Evolutionary conservation across 495 filamentous ascomycete genomes (phyloP), one percentile per base, ranked within the genome.

Genomic region (Talaromyces borbonicus): DNA sequence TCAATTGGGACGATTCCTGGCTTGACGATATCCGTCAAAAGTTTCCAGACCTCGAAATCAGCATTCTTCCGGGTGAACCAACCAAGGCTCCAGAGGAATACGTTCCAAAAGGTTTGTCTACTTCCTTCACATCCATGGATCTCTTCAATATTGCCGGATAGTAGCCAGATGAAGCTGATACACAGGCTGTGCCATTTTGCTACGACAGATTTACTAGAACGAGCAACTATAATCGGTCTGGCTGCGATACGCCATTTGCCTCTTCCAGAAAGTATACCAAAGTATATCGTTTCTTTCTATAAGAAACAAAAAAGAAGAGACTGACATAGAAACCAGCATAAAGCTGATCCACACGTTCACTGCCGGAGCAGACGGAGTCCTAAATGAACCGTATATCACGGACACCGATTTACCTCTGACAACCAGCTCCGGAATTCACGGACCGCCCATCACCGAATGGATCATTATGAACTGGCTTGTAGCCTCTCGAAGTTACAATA

Each of bases 401-500:
- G 68, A 80, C 14, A 79, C 77, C 9, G 53, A 78, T 11, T 73
- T 90, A 41, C 62, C 72, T 0, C 71, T 94, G 40, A 81, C 80
- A 18, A 89, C 83, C 5, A 78, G 81, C 29, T 83, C 77, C 16
- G 87, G 87, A 12, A 77, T 92, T 40, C 84, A 89, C 52, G 84
- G 83, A 11, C 87, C 89, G 0, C 84, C 88, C 47, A 94, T 94
- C 46, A 71, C 85, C 0, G 88, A 95, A 68, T 93, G 85, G 84
- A 60, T 65, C 6, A 50, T 75, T 8, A 61, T 80, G 62, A 78
- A 77, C 32, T 67, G 69, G 54, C 64, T 81, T 2, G 60, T 74
- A 8, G 68, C 78, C 8, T 78, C 73, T 12, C 71, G 76, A 20
- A 68, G 78, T 48, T 79, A 73, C 54, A 55, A 56, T 37, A 20